phyloP scores from a whole-genome alignment of 345 rosid genomes.

The Triadica sebifera region DNA sequence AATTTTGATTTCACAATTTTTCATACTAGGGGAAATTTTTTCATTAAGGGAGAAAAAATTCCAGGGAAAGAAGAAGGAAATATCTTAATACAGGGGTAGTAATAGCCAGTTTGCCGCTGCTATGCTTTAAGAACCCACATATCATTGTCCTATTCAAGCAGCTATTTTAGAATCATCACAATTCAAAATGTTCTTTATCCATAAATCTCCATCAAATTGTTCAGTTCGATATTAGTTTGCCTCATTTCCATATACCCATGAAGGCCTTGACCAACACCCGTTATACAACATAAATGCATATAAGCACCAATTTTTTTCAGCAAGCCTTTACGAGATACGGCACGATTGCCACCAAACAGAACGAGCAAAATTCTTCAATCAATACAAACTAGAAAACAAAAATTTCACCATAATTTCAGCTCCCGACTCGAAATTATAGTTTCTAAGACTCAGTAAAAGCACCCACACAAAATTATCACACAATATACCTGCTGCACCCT shows the following conservation, averaged over 20 bases:
- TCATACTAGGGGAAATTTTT: neutral
- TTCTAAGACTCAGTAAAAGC: neutral
- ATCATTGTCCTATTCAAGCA: neutral
- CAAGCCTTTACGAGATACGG: too few relatives aligned
- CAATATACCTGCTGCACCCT: slow-evolving; percentile 76
- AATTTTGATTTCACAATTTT: too few relatives aligned
- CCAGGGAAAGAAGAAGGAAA: neutral
- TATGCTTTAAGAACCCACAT: neutral
- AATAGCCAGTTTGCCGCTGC: neutral
- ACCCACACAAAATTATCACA: too few relatives aligned
- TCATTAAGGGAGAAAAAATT: neutral
- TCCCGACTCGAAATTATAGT: neutral
- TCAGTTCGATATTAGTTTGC: neutral
- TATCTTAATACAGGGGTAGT: neutral
- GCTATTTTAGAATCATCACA: neutral
- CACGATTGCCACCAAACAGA: neutral
- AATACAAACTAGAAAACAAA: neutral
- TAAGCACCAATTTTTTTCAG: neutral
- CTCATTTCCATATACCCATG: neutral
- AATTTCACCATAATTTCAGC: neutral
- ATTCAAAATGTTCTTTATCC: neutral
- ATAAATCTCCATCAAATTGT: neutral
- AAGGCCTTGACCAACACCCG: neutral
- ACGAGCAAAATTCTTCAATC: neutral
- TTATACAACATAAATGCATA: neutral